Conservation (phyloP, 371 early-diverging fungal genomes). For the Amoeboaphelidium occidentale region DNA sequence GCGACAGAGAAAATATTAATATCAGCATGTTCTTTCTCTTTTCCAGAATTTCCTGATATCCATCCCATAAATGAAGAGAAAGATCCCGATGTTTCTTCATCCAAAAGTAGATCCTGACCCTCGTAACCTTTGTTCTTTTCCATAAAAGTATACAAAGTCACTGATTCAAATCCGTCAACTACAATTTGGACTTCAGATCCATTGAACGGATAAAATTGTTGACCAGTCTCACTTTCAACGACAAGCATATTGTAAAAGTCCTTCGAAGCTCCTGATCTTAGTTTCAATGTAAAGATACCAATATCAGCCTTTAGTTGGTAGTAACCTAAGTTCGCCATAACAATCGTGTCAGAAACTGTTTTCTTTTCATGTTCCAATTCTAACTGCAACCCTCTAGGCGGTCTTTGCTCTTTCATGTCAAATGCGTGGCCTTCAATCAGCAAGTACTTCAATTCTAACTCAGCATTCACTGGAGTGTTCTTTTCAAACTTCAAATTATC, state of each 20-base stretch:
- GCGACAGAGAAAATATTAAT: slow-evolving; percentile 92
- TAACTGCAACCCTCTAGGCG: slow-evolving; percentile 74
- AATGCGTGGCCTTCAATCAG: slow-evolving; percentile 38
- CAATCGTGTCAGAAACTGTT: slow-evolving; percentile 51
- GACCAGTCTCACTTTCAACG: slow-evolving; percentile 22
- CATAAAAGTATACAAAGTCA: too few species aligned
- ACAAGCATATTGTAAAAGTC: slow-evolving; percentile 45
- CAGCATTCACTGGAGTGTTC: slow-evolving; percentile 30
- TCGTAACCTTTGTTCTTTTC: too few species aligned
- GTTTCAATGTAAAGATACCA: slow-evolving; percentile 50
- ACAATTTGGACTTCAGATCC: too few species aligned
- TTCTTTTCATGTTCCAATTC: slow-evolving; percentile 33
- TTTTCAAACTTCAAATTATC: slow-evolving; percentile 59
- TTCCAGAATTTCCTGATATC: too few species aligned
- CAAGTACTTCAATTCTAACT: not conserved
- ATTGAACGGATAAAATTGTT: too few species aligned
- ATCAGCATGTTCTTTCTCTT: slow-evolving; percentile 1
- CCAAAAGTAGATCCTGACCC: too few species aligned
- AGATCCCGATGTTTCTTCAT: too few species aligned
- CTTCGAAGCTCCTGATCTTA: slow-evolving; percentile 53
- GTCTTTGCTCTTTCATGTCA: slow-evolving; percentile 28
- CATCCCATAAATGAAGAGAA: too few species aligned
- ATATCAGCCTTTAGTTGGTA: slow-evolving; percentile 75
- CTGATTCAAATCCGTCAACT: slow-evolving; percentile 46
- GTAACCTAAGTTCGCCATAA: slow-evolving; percentile 90